phyloP scores from a whole-genome alignment of 2,329 filamentous ascomycete species.

The Hirsutella minnesotensis region DNA sequence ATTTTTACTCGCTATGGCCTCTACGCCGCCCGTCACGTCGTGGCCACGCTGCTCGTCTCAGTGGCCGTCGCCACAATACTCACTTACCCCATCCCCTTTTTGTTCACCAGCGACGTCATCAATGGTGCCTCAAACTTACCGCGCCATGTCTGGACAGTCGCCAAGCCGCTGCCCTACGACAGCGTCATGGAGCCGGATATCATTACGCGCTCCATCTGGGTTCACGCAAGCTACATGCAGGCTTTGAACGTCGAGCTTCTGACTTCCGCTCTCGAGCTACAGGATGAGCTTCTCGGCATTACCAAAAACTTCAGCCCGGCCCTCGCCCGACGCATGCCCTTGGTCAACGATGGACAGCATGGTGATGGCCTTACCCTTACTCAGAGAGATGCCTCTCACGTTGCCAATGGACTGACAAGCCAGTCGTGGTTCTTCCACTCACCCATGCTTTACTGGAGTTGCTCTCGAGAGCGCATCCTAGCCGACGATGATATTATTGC shows the following conservation, averaged over 20 bases:
- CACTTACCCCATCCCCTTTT: conserved; percentile 64
- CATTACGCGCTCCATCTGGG: conserved; percentile 73
- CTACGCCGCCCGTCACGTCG: conserved; percentile 60
- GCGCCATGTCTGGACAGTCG: conserved; percentile 72
- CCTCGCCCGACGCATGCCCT: conserved; percentile 15
- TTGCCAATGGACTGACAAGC: conserved; percentile 46
- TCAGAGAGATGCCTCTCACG: conserved; percentile 44
- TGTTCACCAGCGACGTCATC: conserved; percentile 60
- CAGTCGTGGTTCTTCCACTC: conserved; percentile 71
- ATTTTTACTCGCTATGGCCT: conserved; percentile 59
- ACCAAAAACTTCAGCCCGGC: conserved; percentile 44
- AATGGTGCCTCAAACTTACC: conserved; percentile 61
- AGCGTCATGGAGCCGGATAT: conserved; percentile 48
- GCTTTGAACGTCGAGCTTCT: conserved; percentile 57
- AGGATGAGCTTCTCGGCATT: conserved; percentile 54
- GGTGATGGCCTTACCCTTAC: conserved; percentile 24
- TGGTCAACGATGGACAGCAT: conserved; percentile 16
- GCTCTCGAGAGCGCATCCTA: conserved; percentile 45
- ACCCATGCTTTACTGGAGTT: conserved; percentile 72
- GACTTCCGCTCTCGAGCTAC: conserved; percentile 54
- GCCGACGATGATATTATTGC: conserved; percentile 50
- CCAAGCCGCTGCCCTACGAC: conserved; percentile 47
- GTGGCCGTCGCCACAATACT: conserved; percentile 57
- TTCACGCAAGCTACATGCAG: conserved; percentile 71
- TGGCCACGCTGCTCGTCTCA: conserved; percentile 63